Evolutionary conservation across 2,329 filamentous ascomycete genomes (phyloP).

Genomic region (Sarocladiaceae sp.): DNA sequence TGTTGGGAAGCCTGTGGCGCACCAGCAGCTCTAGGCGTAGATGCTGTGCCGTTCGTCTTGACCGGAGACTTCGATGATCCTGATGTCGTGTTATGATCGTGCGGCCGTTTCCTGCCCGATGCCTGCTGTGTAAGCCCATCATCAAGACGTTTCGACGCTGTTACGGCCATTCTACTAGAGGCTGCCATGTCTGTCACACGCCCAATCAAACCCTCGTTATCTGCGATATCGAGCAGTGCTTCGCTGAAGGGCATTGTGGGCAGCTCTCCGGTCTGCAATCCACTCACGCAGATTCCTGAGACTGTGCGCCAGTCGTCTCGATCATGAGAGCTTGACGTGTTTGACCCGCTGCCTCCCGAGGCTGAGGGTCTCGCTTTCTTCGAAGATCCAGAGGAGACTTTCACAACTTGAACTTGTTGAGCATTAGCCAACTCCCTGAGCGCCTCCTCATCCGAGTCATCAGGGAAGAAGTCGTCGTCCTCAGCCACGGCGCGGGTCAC

Average conservation of each 20-base stretch:
- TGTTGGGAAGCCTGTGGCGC: neutral
- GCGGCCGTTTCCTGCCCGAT: neutral
- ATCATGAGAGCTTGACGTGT: neutral
- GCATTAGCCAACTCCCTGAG: conserved; percentile 20
- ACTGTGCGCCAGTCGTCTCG: neutral
- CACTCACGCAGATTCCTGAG: conserved; percentile 36
- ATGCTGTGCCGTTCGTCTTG: neutral
- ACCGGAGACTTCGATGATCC: neutral
- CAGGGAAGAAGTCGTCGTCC: conserved; percentile 40
- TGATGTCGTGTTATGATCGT: neutral
- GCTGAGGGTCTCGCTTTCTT: neutral
- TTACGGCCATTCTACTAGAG: neutral
- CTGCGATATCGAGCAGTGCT: conserved; percentile 33
- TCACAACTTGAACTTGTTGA: neutral
- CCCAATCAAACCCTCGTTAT: conserved; percentile 27
- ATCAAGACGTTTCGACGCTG: neutral
- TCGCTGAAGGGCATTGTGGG: conserved; percentile 31
- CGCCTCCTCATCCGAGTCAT: conserved; percentile 49
- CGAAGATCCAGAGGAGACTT: neutral
- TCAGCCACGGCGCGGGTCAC: conserved; percentile 41
- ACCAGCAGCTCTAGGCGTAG: neutral
- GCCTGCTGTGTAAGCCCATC: neutral
- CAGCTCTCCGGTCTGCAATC: conserved; percentile 29
- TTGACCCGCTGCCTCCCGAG: neutral
- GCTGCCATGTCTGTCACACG: conserved; percentile 11